Evolutionary conservation across 306 rosid genomes (phyloP), one percentile per base, ranked within the genome.

Genomic region (Prunus davidiana): DNA sequence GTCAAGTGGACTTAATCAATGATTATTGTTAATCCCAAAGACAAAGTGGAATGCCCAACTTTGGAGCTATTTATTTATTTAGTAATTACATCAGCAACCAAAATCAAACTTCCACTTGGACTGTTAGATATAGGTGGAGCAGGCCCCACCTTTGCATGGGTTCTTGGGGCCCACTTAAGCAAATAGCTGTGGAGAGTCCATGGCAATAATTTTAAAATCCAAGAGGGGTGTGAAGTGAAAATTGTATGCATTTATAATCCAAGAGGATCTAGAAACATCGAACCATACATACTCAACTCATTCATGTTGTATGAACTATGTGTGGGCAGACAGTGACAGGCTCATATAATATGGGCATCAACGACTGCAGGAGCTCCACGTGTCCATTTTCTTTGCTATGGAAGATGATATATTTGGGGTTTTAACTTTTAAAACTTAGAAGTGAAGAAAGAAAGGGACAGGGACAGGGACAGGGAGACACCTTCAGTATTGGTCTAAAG

Each of bases 11-110:
- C n/a, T 11, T 73, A 25, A 61, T 43, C 22, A 73, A 73, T 73
- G 64, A 46, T 18, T 73, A 45, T 6, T 24, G 38, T 13, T 5
- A 27, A 61, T 24, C 32, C 11, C 28, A 49, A 68, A 24, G 82
- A 71, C 86, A 77, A 77, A 79, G 78, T 77, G 78, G 78, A 79
- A 28, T 52, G 27, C 82, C 86, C 76, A 62, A 79, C 79, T 83
- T 79, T 72, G 45, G 46, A 56, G 67, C 51, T 76, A 28, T 43
- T 50, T 27, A 43, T 24, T 67, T 52, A 49, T 67, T 69, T 80
- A 65, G 73, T 56, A 54, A 64, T 18, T 55, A 64, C 74, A 43
- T 81, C 81, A 64, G 69, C 77, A 70, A 56, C 45, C 73, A 45
- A 63, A 69, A 27, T 69, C 61, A 8, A 61, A 60, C 52, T 54